Evolutionary conservation across 768 basidiomycete genomes (phyloP).

Genomic region (Trametes punicea): DNA sequence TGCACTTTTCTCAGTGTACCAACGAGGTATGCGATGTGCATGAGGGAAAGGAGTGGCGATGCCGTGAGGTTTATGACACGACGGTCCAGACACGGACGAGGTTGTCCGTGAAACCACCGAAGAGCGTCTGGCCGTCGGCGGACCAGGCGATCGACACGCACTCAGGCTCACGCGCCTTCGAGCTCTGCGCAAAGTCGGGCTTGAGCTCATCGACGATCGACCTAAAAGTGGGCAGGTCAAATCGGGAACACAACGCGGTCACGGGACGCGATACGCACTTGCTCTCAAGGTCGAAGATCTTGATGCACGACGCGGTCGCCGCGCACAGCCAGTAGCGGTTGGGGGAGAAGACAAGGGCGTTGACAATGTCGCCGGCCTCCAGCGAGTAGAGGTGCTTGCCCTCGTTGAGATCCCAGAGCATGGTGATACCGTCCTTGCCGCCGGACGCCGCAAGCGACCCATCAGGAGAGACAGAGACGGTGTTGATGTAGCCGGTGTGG

Average conservation of each 20-base stretch:
- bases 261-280: conserved; percentile 59
- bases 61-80: conserved; percentile 36
- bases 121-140: conserved; percentile 94
- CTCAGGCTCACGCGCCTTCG: conserved; percentile 77
- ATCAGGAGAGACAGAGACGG: conserved; percentile 96
- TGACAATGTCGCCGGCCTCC: conserved; percentile 97
- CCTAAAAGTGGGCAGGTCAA: conserved; percentile 37
- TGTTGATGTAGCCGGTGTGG: conserved; percentile 99
- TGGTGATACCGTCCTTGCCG: conserved; percentile 99
- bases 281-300: conserved; percentile 99
- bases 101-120: conserved; percentile 96
- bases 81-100: conserved; percentile 91
- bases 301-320: conserved; percentile 94
- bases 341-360: conserved; percentile 98
- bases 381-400: conserved; percentile 99
- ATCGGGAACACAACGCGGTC: not conserved
- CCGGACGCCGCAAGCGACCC: conserved; percentile 98
- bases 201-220: conserved; percentile 99
- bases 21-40: conserved; percentile 12
- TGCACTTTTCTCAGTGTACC: conserved; percentile 18
- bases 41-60: not conserved
- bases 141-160: conserved; percentile 99
- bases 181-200: conserved; percentile 83
- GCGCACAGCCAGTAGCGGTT: conserved; percentile 99
- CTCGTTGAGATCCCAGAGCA: conserved; percentile 99